A percentile compares a stretch with the other conserved stretches of the same genome.
These are phyloP conservation scores for Fusarium buharicum DNA, from an alignment of 2,329 filamentous ascomycete species.

Conservation along the genomic window DNA sequence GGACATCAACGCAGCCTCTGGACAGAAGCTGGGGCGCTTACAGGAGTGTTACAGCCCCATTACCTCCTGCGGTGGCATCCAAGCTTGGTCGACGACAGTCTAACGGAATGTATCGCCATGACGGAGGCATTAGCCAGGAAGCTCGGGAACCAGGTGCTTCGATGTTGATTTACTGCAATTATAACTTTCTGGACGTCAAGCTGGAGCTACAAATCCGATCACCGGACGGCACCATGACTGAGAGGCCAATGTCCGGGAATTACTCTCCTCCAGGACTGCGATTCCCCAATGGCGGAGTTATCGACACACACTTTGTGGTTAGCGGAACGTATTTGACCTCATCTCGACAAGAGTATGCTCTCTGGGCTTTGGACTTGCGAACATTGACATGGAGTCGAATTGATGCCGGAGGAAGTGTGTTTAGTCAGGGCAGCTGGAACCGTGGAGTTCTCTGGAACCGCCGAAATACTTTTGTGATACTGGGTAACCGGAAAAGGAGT, in stretches of 20 bases:
- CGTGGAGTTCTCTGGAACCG: conserved; percentile 92
- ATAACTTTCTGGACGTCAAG: conserved; percentile 98
- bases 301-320: conserved; percentile 96
- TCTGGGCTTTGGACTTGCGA: conserved; percentile 92
- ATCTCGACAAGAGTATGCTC: conserved; percentile 96
- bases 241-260: conserved; percentile 87
- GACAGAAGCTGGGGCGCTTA: conserved; percentile 97
- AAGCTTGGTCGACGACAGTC: conserved; percentile 72
- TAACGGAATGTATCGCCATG: conserved; percentile 54
- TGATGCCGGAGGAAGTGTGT: conserved; percentile 92
- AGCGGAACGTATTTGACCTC: conserved; percentile 97
- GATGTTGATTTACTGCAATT: conserved; percentile 99
- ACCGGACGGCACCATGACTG: conserved; percentile 83
- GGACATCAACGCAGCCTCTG: conserved; percentile 88
- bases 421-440: conserved; percentile 98
- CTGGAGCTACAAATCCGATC: conserved; percentile 90
- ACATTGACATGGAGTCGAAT: conserved; percentile 95
- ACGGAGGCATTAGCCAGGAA: conserved; percentile 64
- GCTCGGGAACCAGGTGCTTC: conserved; percentile 68
- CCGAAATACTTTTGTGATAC: conserved; percentile 92
- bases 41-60: conserved; percentile 89
- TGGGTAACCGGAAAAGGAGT: conserved; percentile 92
- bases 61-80: conserved; percentile 72
- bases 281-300: conserved; percentile 95
- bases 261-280: conserved; percentile 91